phyloP scores from a whole-genome alignment of 495 filamentous ascomycete species.

The Viridothelium virens region DNA sequence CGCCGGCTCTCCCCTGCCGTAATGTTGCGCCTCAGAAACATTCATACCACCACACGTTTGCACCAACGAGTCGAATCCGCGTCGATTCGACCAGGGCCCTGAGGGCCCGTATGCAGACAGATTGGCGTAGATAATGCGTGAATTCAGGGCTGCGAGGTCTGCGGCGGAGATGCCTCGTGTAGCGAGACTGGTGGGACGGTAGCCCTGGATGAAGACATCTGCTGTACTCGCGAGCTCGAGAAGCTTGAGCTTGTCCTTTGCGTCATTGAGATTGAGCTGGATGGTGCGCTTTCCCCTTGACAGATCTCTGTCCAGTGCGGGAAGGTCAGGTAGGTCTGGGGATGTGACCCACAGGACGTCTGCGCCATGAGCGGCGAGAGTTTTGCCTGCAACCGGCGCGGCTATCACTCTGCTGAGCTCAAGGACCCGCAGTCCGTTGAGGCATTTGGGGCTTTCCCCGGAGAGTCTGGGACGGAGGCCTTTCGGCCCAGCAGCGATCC shows the following conservation, averaged over 20 bases:
- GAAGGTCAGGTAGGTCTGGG: constrained; percentile 27
- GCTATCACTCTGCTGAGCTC: constrained; percentile 31
- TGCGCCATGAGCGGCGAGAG: constrained; percentile 29
- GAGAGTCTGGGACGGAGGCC: constrained; percentile 17
- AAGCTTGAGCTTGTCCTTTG: constrained; percentile 22
- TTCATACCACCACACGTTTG: constrained; percentile 32
- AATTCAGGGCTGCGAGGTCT: constrained; percentile 20
- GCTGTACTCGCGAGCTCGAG: constrained; percentile 22
- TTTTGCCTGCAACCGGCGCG: constrained; percentile 26
- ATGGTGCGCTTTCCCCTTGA: constrained; percentile 28
- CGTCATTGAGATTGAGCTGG: constrained; percentile 26
- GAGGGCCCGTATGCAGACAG: constrained; percentile 25
- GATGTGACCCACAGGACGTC: constrained; percentile 32
- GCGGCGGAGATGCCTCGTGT: constrained; percentile 21
- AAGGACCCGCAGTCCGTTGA: constrained; percentile 25
- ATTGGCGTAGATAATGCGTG: constrained; percentile 25
- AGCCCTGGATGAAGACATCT: constrained; percentile 33
- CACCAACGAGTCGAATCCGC: constrained; percentile 31
- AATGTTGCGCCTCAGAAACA: constrained; percentile 28
- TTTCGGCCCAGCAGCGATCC: constrained; percentile 23
- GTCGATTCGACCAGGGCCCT: constrained; percentile 27
- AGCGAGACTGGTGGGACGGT: constrained; percentile 28
- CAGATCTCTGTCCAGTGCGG: constrained; percentile 25
- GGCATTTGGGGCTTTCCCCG: constrained; percentile 20
- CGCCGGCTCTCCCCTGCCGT: constrained; percentile 18